A percentile compares a stretch with the other conserved stretches of the same genome.
phyloP scores from a whole-genome alignment of 495 filamentous ascomycete species.

The Aspergillus steynii region DNA sequence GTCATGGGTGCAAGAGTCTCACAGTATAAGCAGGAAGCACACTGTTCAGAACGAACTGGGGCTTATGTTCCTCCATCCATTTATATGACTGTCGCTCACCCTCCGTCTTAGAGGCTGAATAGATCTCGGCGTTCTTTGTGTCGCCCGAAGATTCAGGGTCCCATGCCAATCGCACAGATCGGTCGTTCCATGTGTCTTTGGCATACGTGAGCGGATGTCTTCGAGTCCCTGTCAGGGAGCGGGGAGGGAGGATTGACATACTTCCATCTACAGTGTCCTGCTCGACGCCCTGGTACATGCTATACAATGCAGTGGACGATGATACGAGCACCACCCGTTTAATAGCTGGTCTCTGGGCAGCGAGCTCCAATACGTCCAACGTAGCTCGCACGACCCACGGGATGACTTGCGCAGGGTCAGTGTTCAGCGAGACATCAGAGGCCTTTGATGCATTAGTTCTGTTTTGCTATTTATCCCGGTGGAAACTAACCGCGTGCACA shows the following conservation, averaged over 20 bases:
- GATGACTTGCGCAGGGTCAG: slow-evolving; percentile 46
- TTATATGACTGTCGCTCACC: slow-evolving; percentile 54
- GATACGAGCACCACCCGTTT: slow-evolving; percentile 55
- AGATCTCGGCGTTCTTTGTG: slow-evolving; percentile 38
- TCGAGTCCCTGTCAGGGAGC: too few relatives aligned
- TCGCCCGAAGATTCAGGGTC: slow-evolving; percentile 8
- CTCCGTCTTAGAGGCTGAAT: slow-evolving; percentile 55
- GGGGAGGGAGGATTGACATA: too few relatives aligned
- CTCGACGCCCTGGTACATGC: not conserved
- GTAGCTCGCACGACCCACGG: slow-evolving; percentile 37
- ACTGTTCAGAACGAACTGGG: slow-evolving; percentile 49
- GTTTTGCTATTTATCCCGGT: not conserved
- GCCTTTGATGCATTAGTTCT: slow-evolving; percentile 22
- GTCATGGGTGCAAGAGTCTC: slow-evolving; percentile 13
- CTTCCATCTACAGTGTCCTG: not conserved
- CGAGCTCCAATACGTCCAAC: slow-evolving; percentile 42
- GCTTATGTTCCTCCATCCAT: slow-evolving; percentile 50
- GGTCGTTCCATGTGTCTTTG: slow-evolving; percentile 48
- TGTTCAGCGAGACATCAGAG: slow-evolving; percentile 35
- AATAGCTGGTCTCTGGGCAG: slow-evolving; percentile 43
- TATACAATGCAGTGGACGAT: slow-evolving; percentile 44
- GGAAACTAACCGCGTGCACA: slow-evolving; percentile 26
- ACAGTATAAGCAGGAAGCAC: slow-evolving; percentile 48
- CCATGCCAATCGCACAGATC: slow-evolving; percentile 43
- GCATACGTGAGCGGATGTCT: too few relatives aligned